phyloP scores from a whole-genome alignment of 345 rosid species.

The Euphorbia peplus region DNA sequence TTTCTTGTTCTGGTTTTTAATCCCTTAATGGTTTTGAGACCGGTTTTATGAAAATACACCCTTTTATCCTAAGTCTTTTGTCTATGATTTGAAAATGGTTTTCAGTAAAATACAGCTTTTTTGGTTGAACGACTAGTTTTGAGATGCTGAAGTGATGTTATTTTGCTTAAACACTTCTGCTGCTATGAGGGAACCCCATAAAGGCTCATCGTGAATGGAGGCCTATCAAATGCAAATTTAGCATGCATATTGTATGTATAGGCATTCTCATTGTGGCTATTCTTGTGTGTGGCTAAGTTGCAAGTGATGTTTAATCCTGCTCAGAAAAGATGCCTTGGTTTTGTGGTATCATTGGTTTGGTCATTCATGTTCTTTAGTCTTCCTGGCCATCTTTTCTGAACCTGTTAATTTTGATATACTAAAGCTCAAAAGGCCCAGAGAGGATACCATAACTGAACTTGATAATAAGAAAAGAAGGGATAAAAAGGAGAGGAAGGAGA shows the following conservation, averaged over 20 bases:
- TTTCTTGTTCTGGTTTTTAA: too few relatives aligned
- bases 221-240: background rate
- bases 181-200: background rate
- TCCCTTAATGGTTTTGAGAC: too few relatives aligned
- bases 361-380: slow-evolving; percentile 18
- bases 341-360: slow-evolving; percentile 15
- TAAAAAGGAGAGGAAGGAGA: slow-evolving; percentile 30
- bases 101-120: background rate
- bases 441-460: slow-evolving; percentile 37
- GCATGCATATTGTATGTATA: background rate
- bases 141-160: background rate
- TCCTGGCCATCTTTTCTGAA: slow-evolving; percentile 32
- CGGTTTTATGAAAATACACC: too few relatives aligned
- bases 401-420: slow-evolving; percentile 41
- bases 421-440: slow-evolving; percentile 43
- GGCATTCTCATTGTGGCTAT: background rate
- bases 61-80: background rate
- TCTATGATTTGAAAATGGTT: background rate
- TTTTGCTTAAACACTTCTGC: background rate
- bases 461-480: slow-evolving; percentile 23
- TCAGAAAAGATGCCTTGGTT: background rate
- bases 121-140: background rate
- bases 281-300: background rate
- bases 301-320: background rate
- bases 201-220: background rate